Base-by-base conservation (phyloP, 176 grass and related monocot species). In the Eremochloa ophiuroides region DNA sequence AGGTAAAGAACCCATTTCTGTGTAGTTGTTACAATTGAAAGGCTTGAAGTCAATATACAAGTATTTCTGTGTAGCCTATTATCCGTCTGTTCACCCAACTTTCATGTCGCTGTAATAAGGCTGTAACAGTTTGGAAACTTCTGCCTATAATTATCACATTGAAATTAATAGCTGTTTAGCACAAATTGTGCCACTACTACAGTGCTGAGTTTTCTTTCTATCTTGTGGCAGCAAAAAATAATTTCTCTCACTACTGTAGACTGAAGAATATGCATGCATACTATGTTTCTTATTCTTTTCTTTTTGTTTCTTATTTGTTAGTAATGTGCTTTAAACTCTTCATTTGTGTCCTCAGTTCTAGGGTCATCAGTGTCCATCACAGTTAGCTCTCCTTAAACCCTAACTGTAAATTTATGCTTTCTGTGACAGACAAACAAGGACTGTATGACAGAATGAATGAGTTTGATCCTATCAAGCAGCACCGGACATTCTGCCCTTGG, bases 401-500 rank as follows among this genome's bases (percentile, higher is more conserved):
- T 62, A 85, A 71, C 63, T 16, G 20, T 86, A 40, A 73, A 23
- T 28, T 31, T 64, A 50, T 23, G 25, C 53, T 82, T 87, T 78
- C 37, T 56, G 18, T 60, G 66, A 53, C 85, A 90, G 93, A 81
- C 48, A 89, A 85, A 47, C 58, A 76, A 50, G 77, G 84, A 11
- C 77, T 91, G 31, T 89, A 85, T 55, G 79, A 89, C 59, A 87
- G 79, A 81, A 69, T 88, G 74, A 87, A 86, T 35, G 86, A 91
- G 70, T 93, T 99, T 70, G 97, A 99, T 66, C 93, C 93, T 84
- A 80, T 96, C 65, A 96, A 85, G 89, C 93, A 95, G 56, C 97
- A 99, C 85, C 79, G 97, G 77, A 81, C 88, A 17, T 99, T 95
- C 82, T 99, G 97, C 82, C 91, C 97, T 64, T 99, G 96, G 96